Base-by-base conservation (phyloP, 2,329 filamentous ascomycete genomes). In the Ophiosphaerella korrae region DNA sequence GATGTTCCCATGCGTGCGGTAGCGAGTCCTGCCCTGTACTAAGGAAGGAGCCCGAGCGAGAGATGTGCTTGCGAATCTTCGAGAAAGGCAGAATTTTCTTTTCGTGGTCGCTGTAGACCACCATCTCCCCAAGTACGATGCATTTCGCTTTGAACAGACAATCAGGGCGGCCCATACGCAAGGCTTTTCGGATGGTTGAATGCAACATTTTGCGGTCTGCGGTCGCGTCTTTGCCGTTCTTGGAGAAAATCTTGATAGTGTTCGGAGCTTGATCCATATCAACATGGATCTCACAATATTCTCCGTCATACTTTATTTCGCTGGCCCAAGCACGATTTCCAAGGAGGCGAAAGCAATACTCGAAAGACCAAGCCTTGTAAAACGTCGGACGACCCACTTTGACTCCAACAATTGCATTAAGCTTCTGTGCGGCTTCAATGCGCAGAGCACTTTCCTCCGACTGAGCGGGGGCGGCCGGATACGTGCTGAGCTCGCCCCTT, bases 141-240 rank as follows among this genome's bases (percentile, higher is more conserved):
- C 90, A 95, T 5, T 82, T 81, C 7, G 75, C 76, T 23, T 79
- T 80, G 56, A 96, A 73, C 9, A 75, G 80, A 67, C 88, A 88
- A 7, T 80, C 77, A 0, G 78, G 54, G 1, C 75, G 74, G 3
- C 85, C 85, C 31, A 95, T 78, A 7, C 78, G 79, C 5, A 96
- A 75, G 3, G 87, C 87, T 3, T 84, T 76, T 35, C 80, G 78
- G 48, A 96, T 85, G 1, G 81, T 81, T 2, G 81, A 79, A 34
- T 89, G 85, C 18, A 95, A 71, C 1, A 77, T 78, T 9, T 71
- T 61, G 31, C 88, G 83, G 69, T 96, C 92, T 44, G 76, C 67
- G 0, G 91, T 96, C 38, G 91, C 93, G 59, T 96, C 90, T 68
- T 94, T 95, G 50, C 92, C 90, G 63, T 90, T 94, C 69, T 96